Base-by-base conservation (phyloP, 768 basidiomycete species). In the Leucogyrophana mollusca region DNA sequence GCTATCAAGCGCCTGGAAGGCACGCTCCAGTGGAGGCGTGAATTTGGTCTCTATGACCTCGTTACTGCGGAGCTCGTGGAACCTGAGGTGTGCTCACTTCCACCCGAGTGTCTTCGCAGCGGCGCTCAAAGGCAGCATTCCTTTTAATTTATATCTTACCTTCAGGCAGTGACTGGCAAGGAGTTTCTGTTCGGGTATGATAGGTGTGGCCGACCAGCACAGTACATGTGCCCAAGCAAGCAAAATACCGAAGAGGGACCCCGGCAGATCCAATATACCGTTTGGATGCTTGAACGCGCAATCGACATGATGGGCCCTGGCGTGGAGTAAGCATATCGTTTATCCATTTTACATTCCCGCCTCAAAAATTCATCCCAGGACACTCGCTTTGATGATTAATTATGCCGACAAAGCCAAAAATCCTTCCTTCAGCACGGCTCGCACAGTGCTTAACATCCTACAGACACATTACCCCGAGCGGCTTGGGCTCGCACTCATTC, bases 401-500 rank as follows among this genome's bases (percentile, higher is more conserved):
- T 90, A 83, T 43, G 85, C 78, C 4, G 86, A 88, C 59, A 76
- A 77, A 59, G 80, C 76, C 27, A 90, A 88, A 65, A 79, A 56
- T 20, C 75, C 79, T 0, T 70, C 73, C 6, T 40, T 80, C 10
- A 23, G 55, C 0, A 68, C 61, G 9, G 50, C 76, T 6, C 66
- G 71, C 9, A 59, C 54, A 21, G 72, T 79, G 10, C 73, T 86
- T 43, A 65, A 74, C 61, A 85, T 90, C 54, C 72, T 91, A 11
- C 90, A 91, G 56, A 77, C 80, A 18, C 89, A 93, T 59, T 93
- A 91, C 56, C 90, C 90, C 0, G 93, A 95, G 62, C 82, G 93
- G 3, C 80, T 95, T 25, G 90, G 89, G 20, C 60, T 72, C 10
- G 78, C 90, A 1, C 65, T 90, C 34, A 80, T 92, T 56, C 73